Evolutionary conservation across 257 asterid genomes (phyloP).

Genomic region (Thymus mandschuricus): DNA sequence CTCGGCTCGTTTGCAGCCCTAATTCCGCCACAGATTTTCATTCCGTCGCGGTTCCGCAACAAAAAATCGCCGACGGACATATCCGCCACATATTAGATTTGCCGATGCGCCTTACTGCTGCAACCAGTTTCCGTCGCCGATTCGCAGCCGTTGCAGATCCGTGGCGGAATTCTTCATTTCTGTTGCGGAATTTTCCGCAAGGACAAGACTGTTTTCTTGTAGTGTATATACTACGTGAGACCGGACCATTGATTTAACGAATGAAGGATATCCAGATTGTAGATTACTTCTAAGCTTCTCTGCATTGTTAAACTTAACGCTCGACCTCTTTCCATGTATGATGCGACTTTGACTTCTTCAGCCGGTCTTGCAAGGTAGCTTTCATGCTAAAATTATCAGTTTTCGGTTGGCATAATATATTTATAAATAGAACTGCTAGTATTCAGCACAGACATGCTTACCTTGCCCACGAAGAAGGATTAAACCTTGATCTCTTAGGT

Average conservation of each 20-base stretch:
- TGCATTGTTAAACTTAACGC: conserved; percentile 53
- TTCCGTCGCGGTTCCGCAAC: too few relatives aligned
- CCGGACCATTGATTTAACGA: conserved; percentile 82
- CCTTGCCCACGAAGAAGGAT: conserved; percentile 77
- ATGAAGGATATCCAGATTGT: conserved; percentile 61
- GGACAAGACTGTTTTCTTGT: too few relatives aligned
- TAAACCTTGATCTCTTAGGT: conserved; percentile 48
- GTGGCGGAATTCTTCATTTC: too few relatives aligned
- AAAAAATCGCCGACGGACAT: too few relatives aligned
- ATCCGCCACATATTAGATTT: too few relatives aligned
- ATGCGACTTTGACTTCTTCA: conserved; percentile 74
- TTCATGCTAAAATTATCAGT: conserved; percentile 21
- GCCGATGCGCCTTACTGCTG: too few relatives aligned
- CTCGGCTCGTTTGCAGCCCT: too few relatives aligned
- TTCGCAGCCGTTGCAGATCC: too few relatives aligned
- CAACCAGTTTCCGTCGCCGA: too few relatives aligned
- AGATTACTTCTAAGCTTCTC: conserved; percentile 71
- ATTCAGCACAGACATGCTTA: conserved; percentile 17
- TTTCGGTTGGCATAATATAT: conserved; percentile 19
- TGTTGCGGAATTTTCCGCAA: too few relatives aligned
- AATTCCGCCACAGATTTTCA: too few relatives aligned
- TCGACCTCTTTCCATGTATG: conserved; percentile 57
- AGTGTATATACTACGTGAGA: conserved; percentile 57
- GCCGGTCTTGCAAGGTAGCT: conserved; percentile 86
- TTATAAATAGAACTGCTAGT: neutral